Percentiles rank a stretch among this genome's conserved stretches.
phyloP scores from a whole-genome alignment of 2,329 filamentous ascomycete species.

The Blumeriella jaapii region DNA sequence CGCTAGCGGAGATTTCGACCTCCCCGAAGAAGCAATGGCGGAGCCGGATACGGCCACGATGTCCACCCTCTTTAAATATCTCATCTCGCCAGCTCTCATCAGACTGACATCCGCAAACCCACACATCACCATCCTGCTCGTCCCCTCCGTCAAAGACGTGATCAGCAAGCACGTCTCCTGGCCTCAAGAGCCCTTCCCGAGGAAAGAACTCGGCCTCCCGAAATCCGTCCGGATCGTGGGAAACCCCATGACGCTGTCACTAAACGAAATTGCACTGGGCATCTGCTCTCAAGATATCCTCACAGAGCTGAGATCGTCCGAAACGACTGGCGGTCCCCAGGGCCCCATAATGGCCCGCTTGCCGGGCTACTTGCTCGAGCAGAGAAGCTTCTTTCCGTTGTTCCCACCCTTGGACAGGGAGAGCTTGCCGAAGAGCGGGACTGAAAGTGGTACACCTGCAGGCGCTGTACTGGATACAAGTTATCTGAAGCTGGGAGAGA shows the following conservation, averaged over 20 bases:
- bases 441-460: conserved; percentile 46
- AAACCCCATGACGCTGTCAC: conserved; percentile 78
- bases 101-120: conserved; percentile 61
- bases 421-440: conserved; percentile 53
- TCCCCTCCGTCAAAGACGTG: conserved; percentile 73
- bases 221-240: conserved; percentile 69
- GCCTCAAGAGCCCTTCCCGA: conserved; percentile 62
- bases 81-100: conserved; percentile 64
- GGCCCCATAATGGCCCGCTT: conserved; percentile 48
- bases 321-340: conserved; percentile 49
- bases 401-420: conserved; percentile 69
- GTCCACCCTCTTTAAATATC: conserved; percentile 68
- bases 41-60: conserved; percentile 73
- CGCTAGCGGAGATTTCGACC: conserved; percentile 66
- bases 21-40: conserved; percentile 53
- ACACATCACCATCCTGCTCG: conserved; percentile 67
- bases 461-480: conserved; percentile 73
- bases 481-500: conserved; percentile 82
- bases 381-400: conserved; percentile 81
- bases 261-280: conserved; percentile 79
- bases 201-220: conserved; percentile 65
- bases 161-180: conserved; percentile 77
- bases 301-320: conserved; percentile 68
- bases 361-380: conserved; percentile 70
- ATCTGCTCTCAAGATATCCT: conserved; percentile 77